Evolutionary conservation across 2,329 filamentous ascomycete species (phyloP).

Genomic region (Cephalotrichum gorgonifer): DNA sequence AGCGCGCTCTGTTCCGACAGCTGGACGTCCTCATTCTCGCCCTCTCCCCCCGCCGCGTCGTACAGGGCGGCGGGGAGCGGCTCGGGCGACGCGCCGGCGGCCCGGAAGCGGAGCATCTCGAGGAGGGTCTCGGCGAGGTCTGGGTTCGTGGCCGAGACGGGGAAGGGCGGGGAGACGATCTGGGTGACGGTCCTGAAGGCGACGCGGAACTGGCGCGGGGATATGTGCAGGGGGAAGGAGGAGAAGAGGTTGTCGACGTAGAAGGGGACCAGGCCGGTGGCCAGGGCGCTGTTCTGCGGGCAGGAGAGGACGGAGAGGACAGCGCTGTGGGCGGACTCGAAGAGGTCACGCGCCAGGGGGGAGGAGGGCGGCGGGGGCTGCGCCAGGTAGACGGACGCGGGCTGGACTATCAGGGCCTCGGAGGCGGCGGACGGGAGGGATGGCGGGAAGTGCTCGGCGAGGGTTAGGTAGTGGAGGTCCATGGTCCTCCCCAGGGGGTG

Average conservation of each 20-base stretch:
- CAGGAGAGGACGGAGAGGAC: constrained; percentile 72
- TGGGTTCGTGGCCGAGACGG: constrained; percentile 61
- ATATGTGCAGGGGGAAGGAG: constrained; percentile 70
- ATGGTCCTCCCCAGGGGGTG: constrained; percentile 48
- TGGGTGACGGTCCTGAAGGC: constrained; percentile 80
- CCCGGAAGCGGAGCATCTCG: constrained; percentile 64
- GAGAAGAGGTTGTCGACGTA: constrained; percentile 75
- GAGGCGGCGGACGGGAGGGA: constrained; percentile 55
- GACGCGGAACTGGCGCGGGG: constrained; percentile 75
- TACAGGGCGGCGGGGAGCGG: constrained; percentile 24
- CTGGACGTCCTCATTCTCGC: constrained; percentile 7
- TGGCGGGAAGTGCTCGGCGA: constrained; percentile 72
- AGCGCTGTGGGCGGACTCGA: constrained; percentile 79
- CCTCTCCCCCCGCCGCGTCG: constrained; percentile 19
- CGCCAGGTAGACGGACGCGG: constrained; percentile 63
- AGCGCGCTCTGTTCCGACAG: constrained; percentile 74
- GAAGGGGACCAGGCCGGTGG: constrained; percentile 63
- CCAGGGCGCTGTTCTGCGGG: constrained; percentile 63
- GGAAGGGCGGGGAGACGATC: constrained; percentile 70
- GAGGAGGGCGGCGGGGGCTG: constrained; percentile 28
- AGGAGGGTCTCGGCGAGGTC: constrained; percentile 70
- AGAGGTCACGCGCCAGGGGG: constrained; percentile 47
- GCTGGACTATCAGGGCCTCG: constrained; percentile 63
- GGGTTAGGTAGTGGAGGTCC: constrained; percentile 84
- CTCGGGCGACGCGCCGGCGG: constrained; percentile 40